phyloP scores from a whole-genome alignment of 2,329 filamentous ascomycete genomes.

The Talaromyces albobiverticillius region DNA sequence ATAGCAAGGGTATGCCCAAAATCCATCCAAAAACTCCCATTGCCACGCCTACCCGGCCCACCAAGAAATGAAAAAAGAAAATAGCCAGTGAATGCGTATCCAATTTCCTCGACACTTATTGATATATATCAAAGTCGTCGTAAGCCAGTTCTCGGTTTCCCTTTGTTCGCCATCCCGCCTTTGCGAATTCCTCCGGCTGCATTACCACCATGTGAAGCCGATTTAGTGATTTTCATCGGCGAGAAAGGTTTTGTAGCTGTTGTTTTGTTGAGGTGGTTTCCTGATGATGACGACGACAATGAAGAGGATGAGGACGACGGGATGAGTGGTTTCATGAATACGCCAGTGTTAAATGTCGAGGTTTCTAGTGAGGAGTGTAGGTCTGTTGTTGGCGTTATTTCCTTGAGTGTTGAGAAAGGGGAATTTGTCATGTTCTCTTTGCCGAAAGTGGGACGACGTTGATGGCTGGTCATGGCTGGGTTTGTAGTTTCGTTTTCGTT shows the following conservation, averaged over 20 bases:
- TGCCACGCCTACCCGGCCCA: no score
- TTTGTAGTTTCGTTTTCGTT: constrained; percentile 2
- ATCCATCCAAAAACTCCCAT: no score
- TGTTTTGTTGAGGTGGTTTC: not conserved
- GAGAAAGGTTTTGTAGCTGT: constrained; percentile 13
- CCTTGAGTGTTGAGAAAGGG: constrained; percentile 4
- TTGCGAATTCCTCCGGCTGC: constrained; percentile 26
- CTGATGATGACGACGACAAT: constrained; percentile 2
- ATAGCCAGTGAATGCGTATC: no score
- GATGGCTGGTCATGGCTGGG: constrained; percentile 1
- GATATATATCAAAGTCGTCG: constrained; percentile 27
- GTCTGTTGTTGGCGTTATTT: not conserved
- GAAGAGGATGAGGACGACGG: constrained; percentile 3
- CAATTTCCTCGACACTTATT: not conserved
- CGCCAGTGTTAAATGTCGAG: not conserved
- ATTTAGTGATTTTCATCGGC: constrained; percentile 20
- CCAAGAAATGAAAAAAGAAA: no score
- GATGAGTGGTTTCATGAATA: constrained; percentile 10
- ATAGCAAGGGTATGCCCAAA: no score
- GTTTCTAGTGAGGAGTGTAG: not conserved
- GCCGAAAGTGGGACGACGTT: constrained; percentile 3
- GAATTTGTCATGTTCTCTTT: constrained; percentile 11
- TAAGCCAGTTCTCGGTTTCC: constrained; percentile 34
- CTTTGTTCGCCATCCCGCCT: constrained; percentile 22
- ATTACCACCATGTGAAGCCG: constrained; percentile 7